These are phyloP conservation scores for Torulaspora microellipsoides DNA, from an alignment of 805 yeast species.

Conservation along the genomic window DNA sequence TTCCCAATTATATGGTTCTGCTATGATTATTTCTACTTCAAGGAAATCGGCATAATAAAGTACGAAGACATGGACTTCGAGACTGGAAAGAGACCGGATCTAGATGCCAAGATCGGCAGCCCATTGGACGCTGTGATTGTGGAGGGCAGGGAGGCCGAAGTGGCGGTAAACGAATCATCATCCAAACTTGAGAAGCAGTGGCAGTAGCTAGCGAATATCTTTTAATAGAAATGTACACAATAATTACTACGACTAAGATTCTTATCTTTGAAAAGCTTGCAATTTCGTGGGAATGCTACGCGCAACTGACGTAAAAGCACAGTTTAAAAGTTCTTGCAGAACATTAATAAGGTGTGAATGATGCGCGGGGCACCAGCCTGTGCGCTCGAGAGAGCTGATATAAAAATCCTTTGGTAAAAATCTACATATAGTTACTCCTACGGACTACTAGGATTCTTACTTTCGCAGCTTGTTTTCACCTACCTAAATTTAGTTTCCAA, in stretches of 20 bases:
- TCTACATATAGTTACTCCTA: neutral
- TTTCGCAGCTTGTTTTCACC: neutral
- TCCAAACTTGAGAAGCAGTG: neutral
- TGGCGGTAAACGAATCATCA: neutral
- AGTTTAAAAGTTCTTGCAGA: too few species aligned
- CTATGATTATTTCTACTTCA: conserved; percentile 40
- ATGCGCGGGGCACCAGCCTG: too few species aligned
- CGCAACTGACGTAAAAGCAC: too few species aligned
- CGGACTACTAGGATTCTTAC: neutral
- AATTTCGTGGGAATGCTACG: too few species aligned
- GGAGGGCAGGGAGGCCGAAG: neutral
- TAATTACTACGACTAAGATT: neutral
- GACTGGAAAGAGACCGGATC: conserved; percentile 46
- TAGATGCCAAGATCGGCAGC: conserved; percentile 13
- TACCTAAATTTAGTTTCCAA: neutral
- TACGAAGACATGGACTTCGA: conserved; percentile 46
- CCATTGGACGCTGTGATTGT: conserved; percentile 3
- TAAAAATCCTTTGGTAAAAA: neutral
- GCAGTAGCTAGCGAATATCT: neutral
- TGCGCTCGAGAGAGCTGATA: too few species aligned
- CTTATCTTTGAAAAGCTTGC: too few species aligned
- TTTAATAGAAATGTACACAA: neutral
- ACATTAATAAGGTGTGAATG: too few species aligned
- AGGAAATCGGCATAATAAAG: conserved; percentile 40
- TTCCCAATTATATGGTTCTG: conserved; percentile 43